Percentiles rank a stretch among this genome's conserved stretches.
These are phyloP conservation scores for Rubia peregrina DNA, from an alignment of 305 asterid genomes.

Conservation along the genomic window DNA sequence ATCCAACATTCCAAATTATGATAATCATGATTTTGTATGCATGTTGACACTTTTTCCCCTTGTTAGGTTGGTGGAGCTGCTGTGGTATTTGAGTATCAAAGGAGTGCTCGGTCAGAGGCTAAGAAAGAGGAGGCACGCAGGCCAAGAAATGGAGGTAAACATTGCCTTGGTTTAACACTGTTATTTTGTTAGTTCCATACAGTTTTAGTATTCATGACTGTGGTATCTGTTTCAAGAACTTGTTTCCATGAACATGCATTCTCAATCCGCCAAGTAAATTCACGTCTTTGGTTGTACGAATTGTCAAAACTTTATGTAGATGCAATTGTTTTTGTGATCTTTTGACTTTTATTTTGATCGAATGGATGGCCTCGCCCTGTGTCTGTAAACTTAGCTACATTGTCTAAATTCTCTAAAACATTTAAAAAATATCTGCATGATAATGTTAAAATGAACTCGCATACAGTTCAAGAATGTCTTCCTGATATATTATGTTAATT, in stretches of 20 bases:
- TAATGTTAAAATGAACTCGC: not conserved
- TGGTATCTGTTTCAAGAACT: not conserved
- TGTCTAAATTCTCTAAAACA: not conserved
- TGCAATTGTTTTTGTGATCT: not conserved
- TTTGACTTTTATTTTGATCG: constrained; percentile 5
- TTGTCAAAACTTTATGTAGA: not conserved
- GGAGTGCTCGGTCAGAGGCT: constrained; percentile 87
- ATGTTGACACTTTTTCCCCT: not conserved
- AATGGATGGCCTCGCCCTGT: not conserved
- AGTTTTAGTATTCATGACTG: not conserved
- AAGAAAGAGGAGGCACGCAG: constrained; percentile 78
- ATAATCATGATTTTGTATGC: not conserved
- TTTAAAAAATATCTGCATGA: not conserved
- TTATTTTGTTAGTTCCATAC: not conserved
- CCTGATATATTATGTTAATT: not conserved
- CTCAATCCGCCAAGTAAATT: not conserved
- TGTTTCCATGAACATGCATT: constrained; percentile 4
- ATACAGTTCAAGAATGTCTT: not conserved
- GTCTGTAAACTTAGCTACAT: not conserved
- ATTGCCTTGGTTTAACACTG: not conserved
- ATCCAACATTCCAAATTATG: not conserved
- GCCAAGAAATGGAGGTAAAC: constrained; percentile 74
- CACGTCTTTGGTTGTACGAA: not conserved
- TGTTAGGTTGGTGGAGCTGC: constrained; percentile 79
- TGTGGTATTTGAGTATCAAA: constrained; percentile 76